Evolutionary conservation across 176 grass and related monocot species (phyloP).

Genomic region (Rhipidocladum racemiflorum): DNA sequence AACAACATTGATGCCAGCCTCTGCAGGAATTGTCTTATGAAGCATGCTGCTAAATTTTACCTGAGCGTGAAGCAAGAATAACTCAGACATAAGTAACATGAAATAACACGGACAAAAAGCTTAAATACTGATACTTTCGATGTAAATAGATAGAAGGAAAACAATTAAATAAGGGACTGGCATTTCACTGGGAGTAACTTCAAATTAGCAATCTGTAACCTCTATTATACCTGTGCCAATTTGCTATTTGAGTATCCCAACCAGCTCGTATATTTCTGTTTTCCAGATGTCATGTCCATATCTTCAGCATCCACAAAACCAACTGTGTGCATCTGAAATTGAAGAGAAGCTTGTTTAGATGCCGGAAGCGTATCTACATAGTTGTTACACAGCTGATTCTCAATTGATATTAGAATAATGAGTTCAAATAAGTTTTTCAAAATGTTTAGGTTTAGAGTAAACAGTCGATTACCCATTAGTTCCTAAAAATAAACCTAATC

Average conservation of each 20-base stretch:
- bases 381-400: not conserved
- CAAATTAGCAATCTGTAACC: not conserved
- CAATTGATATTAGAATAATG: not conserved
- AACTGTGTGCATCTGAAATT: slow-evolving; percentile 81
- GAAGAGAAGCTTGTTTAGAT: slow-evolving; percentile 22
- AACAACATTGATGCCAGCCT: slow-evolving; percentile 64
- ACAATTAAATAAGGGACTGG: not conserved
- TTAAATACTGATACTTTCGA: not conserved
- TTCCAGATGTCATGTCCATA: slow-evolving; percentile 83
- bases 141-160: not conserved
- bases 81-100: slow-evolving; percentile 6
- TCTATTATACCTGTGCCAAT: slow-evolving; percentile 70
- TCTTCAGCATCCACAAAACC: slow-evolving; percentile 87
- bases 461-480: not conserved
- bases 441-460: not conserved
- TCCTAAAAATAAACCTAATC: not conserved
- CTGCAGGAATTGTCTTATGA: slow-evolving; percentile 84
- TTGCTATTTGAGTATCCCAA: slow-evolving; percentile 92
- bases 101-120: slow-evolving; percentile 17
- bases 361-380: not conserved
- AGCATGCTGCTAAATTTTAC: slow-evolving; percentile 98
- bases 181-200: not conserved
- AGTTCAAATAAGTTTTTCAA: not conserved
- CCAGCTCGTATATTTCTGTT: slow-evolving; percentile 70
- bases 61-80: slow-evolving; percentile 40